Base-by-base conservation (phyloP, 2,329 filamentous ascomycete genomes). In the Didymella pomorum region DNA sequence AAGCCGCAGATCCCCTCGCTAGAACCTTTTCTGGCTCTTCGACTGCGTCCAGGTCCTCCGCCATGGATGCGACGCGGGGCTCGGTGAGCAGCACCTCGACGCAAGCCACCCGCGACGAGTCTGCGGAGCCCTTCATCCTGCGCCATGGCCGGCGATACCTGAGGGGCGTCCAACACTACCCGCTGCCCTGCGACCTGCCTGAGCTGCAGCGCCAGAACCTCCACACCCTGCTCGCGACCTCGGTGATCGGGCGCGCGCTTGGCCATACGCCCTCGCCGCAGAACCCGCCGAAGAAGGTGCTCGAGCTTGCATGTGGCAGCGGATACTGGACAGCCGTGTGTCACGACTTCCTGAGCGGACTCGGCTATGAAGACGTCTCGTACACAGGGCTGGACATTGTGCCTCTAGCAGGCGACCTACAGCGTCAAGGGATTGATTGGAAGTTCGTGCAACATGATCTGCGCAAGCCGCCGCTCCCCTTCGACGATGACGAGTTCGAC, bases 291-390 rank as follows among this genome's bases (percentile, higher is more conserved):
- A 84, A 84, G 68, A 65, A 65, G 64, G 89, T 98, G 26, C 83
- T 98, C 23, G 94, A 98, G 72, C 79, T 97, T 31, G 93, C 89
- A 28, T 98, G 94, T 76, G 93, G 93, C 18, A 90, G 90, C 20
- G 94, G 87, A 23, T 91, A 96, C 73, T 97, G 93, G 93, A 93
- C 91, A 67, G 89, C 91, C 29, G 88, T 92, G 81, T 96, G 92
- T 75, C 90, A 96, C 75, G 87, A 91, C 33, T 90, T 91, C 77
- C 92, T 93, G 72, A 83, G 85, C 56, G 83, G 86, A 47, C 82
- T 85, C 54, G 92, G 92, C 14, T 84, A 90, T 71, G 79, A 83
- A 4, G 83, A 87, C 60, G 88, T 96, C 21, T 86, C 87, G 5
- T 97, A 96, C 72, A 91, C 89, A 0, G 93, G 93, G 1, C 78